phyloP scores from a whole-genome alignment of 345 rosid genomes.

The Ricinus communis region DNA sequence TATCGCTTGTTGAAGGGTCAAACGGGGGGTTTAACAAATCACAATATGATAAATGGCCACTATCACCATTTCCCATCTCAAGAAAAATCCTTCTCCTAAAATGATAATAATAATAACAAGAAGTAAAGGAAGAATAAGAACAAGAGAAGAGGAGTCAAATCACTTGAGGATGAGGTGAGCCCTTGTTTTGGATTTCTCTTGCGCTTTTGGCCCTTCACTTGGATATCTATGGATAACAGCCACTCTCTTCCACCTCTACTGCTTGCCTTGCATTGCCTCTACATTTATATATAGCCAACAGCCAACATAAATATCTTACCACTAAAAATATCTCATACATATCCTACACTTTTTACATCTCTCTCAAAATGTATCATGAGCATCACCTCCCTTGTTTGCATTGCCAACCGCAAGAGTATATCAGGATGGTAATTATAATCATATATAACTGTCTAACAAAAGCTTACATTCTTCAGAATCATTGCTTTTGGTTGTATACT shows the following conservation, averaged over 20 bases:
- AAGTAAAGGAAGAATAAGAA: too few species aligned
- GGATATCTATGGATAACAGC: slow-evolving; percentile 43
- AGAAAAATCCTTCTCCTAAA: background rate
- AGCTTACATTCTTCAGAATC: slow-evolving; percentile 2
- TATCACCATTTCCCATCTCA: slow-evolving; percentile 6
- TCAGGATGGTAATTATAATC: slow-evolving; percentile 51
- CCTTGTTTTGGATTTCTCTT: slow-evolving; percentile 28
- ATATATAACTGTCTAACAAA: slow-evolving; percentile 8
- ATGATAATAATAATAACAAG: too few species aligned
- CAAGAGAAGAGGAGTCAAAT: background rate
- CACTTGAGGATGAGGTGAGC: slow-evolving; percentile 26
- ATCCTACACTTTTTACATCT: background rate
- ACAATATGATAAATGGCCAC: too few species aligned
- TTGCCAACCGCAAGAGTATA: slow-evolving; percentile 49
- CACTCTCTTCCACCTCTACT: too few species aligned
- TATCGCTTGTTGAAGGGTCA: too few species aligned
- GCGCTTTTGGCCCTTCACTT: slow-evolving; percentile 53
- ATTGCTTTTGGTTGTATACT: slow-evolving; percentile 17
- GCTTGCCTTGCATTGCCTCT: background rate
- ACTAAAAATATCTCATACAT: slow-evolving; percentile 35
- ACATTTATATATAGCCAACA: background rate
- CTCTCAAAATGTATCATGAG: slow-evolving; percentile 19
- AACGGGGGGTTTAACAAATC: too few species aligned
- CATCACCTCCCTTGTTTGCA: slow-evolving; percentile 42
- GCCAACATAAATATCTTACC: slow-evolving; percentile 3